phyloP scores from a whole-genome alignment of 1,284 basidiomycete species.

The Cutaneotrichosporon cavernicola region DNA sequence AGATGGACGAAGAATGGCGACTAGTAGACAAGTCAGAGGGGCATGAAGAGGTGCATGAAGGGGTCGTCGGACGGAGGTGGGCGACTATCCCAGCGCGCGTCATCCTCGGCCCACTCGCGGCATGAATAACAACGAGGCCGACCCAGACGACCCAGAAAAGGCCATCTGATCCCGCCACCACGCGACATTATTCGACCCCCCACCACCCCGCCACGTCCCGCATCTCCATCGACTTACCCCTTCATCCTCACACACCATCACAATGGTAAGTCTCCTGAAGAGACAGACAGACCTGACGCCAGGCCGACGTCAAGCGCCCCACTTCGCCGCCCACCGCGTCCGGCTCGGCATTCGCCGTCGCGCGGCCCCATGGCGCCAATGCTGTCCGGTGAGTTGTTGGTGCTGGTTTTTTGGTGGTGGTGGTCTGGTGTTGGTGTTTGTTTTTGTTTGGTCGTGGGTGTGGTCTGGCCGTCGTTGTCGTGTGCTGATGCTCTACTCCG shows the following conservation, averaged over 20 bases:
- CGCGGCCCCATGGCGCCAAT: constrained; percentile 49
- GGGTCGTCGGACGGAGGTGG: too few species aligned
- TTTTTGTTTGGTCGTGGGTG: neutral
- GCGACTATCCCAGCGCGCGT: too few species aligned
- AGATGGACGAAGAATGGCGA: constrained; percentile 11
- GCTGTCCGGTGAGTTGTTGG: constrained; percentile 45
- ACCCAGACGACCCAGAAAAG: too few species aligned
- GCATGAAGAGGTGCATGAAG: too few species aligned
- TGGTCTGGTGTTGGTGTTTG: neutral
- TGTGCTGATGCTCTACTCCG: too few species aligned
- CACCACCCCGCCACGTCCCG: neutral
- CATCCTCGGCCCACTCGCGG: too few species aligned
- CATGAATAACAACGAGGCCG: too few species aligned
- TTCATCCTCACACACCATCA: neutral
- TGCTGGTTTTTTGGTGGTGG: too few species aligned
- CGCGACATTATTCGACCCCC: neutral
- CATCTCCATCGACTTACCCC: neutral
- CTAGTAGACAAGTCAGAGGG: neutral
- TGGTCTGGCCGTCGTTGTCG: too few species aligned
- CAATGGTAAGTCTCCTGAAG: constrained; percentile 11
- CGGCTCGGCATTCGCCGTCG: constrained; percentile 43
- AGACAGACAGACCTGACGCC: constrained; percentile 2
- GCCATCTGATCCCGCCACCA: neutral
- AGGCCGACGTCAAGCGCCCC: constrained; percentile 47
- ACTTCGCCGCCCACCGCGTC: constrained; percentile 43